Conservation (phyloP, 768 basidiomycete species). For the Boletus tylopilopsis region DNA sequence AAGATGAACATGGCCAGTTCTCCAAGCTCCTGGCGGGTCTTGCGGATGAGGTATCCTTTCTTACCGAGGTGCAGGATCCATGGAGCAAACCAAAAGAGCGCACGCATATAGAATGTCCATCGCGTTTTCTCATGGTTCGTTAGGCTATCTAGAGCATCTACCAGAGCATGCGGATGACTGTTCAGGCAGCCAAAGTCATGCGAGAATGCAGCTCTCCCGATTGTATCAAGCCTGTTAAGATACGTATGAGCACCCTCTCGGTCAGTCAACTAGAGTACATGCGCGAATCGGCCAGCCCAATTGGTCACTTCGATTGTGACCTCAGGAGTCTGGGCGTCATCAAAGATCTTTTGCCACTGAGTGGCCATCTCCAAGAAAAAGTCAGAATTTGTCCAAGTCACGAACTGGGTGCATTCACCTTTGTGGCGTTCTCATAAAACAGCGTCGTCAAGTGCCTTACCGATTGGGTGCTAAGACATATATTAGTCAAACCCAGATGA, state of each 20-base stretch:
- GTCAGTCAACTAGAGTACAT: conserved; percentile 20
- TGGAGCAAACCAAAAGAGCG: conserved; percentile 59
- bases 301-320: conserved; percentile 51
- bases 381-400: not conserved
- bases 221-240: conserved; percentile 48
- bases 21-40: conserved; percentile 52
- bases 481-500: not conserved
- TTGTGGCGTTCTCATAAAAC: conserved; percentile 54
- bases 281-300: conserved; percentile 63
- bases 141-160: conserved; percentile 52
- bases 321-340: conserved; percentile 36
- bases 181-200: conserved; percentile 58
- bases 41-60: conserved; percentile 55
- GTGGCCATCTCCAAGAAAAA: conserved; percentile 34
- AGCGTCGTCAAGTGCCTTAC: conserved; percentile 48
- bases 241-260: not conserved
- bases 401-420: conserved; percentile 16
- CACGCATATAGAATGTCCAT: conserved; percentile 62
- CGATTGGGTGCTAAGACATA: conserved; percentile 46
- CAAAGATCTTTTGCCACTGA: conserved; percentile 48
- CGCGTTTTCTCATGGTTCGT: conserved; percentile 57
- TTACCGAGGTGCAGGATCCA: conserved; percentile 51
- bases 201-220: conserved; percentile 59
- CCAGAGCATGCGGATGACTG: conserved; percentile 44
- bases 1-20: conserved; percentile 49